Conservation (phyloP, 176 grass and related monocot genomes). For the barley (Hordeum vulgare) region DNA sequence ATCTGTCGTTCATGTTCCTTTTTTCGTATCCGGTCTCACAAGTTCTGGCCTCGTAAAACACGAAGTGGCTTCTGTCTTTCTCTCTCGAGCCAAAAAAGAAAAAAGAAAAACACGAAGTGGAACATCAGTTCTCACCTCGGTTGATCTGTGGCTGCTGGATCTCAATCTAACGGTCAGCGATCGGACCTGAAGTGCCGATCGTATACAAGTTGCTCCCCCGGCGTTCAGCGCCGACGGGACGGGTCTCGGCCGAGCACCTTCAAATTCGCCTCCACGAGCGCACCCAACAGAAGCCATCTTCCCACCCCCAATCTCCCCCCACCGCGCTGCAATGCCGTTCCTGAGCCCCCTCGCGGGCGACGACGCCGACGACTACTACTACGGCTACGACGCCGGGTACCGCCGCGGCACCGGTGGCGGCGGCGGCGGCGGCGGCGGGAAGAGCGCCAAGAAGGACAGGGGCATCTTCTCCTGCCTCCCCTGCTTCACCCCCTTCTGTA, state of each 20-base stretch:
- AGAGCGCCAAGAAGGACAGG: conserved; percentile 50
- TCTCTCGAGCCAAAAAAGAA: too few species aligned
- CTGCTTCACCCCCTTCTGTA: conserved; percentile 46
- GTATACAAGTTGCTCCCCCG: neutral
- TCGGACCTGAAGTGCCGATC: neutral
- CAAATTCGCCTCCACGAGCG: neutral
- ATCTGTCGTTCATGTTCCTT: too few species aligned
- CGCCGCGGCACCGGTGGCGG: neutral
- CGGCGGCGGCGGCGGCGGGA: conserved; percentile 14
- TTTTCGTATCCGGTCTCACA: too few species aligned
- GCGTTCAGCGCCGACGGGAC: neutral
- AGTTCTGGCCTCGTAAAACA: too few species aligned
- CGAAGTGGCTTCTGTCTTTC: too few species aligned
- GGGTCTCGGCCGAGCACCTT: neutral
- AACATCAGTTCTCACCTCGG: neutral
- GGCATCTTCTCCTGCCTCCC: conserved; percentile 44
- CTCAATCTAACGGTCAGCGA: neutral
- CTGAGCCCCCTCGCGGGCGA: conserved; percentile 19
- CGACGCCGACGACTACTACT: conserved; percentile 40
- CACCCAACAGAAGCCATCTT: neutral
- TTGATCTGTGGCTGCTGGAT: neutral
- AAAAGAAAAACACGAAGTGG: neutral
- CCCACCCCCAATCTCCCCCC: neutral
- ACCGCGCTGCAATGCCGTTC: conserved; percentile 33
- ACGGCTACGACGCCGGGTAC: conserved; percentile 29